Base-by-base conservation (phyloP, 2,329 filamentous ascomycete genomes). In the Xylariaceae sp. region DNA sequence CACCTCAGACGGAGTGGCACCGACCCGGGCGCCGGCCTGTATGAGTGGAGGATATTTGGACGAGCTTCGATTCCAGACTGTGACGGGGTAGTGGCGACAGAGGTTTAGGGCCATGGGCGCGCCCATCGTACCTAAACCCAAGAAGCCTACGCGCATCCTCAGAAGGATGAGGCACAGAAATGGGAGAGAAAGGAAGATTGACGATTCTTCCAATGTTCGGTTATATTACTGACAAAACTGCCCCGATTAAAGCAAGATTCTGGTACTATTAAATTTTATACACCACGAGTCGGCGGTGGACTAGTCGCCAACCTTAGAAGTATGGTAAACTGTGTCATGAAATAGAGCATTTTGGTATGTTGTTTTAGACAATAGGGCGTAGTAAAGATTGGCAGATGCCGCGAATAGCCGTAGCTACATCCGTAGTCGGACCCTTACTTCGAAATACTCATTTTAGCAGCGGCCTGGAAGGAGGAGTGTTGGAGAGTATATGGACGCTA, bases 71-170 rank as follows among this genome's bases (percentile, higher is more conserved):
- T 71, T 72, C 68, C 67, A 71, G 8, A 71, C 68, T 0, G 60
- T 66, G 3, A 68, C 24, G 1, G 57, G 58, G 37, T 63, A 70
- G 26, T 59, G 50, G 4, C 61, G 60, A n/a, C 60, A 44, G 6
- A 72, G 59, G 29, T 70, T 68, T 30, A 69, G 51, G 29, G 69
- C 69, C 69, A 72, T 72, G 23, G 69, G 68, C 15, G 64, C 65
- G 33, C 67, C 67, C 69, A 71, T 71, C 13, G 61, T 58, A 16
- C 69, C 68, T 2, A 71, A 47, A 2, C 69, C 69, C 13, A 72
- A 21, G 46, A 71, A 72, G 4, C 69, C 68, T 18, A 71, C 48
- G 11, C 51, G 37, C 57, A 60, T 60, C 18, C 33, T 50, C 7
- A 13, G 16, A n/a, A 20, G 16, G 40, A 42, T 42, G 13, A 27